Percentiles rank a stretch among this genome's conserved stretches.
Conservation (phyloP, 2,329 filamentous ascomycete genomes). For the Hypomyces rosellus region DNA sequence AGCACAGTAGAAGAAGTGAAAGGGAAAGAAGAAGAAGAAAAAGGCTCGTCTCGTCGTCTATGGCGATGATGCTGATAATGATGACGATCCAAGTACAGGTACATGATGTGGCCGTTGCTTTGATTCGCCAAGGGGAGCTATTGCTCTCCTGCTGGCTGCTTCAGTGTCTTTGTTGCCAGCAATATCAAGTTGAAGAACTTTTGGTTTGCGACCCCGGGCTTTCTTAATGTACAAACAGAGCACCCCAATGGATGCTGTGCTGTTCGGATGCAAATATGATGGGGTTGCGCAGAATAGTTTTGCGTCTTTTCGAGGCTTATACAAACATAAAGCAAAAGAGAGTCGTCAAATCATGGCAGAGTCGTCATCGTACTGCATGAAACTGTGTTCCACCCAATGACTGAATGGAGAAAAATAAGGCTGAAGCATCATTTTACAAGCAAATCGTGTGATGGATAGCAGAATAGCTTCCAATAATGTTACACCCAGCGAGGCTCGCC, state of each 20-base stretch:
- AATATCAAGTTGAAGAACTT: neutral
- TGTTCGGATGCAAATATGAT: slow-evolving; percentile 16
- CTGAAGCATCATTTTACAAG: slow-evolving; percentile 29
- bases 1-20: slow-evolving; percentile 17
- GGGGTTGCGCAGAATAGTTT: neutral
- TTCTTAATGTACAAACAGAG: slow-evolving; percentile 31
- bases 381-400: slow-evolving; percentile 19
- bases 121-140: neutral
- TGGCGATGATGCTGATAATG: slow-evolving; percentile 19
- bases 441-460: slow-evolving; percentile 19
- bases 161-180: neutral
- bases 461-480: slow-evolving; percentile 19
- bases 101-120: slow-evolving; percentile 21
- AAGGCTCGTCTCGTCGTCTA: slow-evolving; percentile 18
- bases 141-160: neutral
- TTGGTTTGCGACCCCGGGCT: neutral
- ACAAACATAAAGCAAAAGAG: slow-evolving; percentile 30
- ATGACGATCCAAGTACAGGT: slow-evolving; percentile 28
- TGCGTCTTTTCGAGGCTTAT: slow-evolving; percentile 18
- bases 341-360: slow-evolving; percentile 37
- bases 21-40: slow-evolving; percentile 15
- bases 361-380: slow-evolving; percentile 30
- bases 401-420: slow-evolving; percentile 17
- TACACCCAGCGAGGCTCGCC: slow-evolving; percentile 36
- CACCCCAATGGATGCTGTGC: slow-evolving; percentile 22